Evolutionary conservation across 2,329 filamentous ascomycete genomes (phyloP), one percentile per base, ranked within the genome.

Genomic region (Didymella segeticola): DNA sequence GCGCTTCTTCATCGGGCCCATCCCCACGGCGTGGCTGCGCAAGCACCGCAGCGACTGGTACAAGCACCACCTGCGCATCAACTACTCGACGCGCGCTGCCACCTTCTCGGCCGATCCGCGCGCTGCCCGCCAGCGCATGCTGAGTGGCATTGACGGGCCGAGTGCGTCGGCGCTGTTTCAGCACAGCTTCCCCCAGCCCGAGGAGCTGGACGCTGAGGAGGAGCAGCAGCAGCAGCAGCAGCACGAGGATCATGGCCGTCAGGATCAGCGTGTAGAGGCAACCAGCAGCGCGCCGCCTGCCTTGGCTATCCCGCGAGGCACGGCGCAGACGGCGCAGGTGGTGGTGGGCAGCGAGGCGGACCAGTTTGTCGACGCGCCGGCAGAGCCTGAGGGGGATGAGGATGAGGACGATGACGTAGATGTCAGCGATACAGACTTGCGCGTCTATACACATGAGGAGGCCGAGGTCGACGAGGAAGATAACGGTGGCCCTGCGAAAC

Each of bases 1-100:
- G 48, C 82, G 86, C 48, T 83, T 82, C 72, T 88, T 88, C 72
- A 85, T 88, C 53, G 86, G 86, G 1, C 86, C 86, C 29, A 84
- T 88, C 29, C 86, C 86, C 19, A 82, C 85, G 62, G 84, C 83
- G 51, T 88, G 86, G 86, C 77, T 87, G 47, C 83, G 83, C 62
- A 83, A 80, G 56, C 83, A 87, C 68, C 79, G 84, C 46, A 85
- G 85, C 63, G 80, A 83, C 53, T 88, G 86, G 86, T 87, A 86
- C 72, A 82, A 77, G 61, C 74, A 78, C 63, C 78, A 80, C 59
- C 68, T 79, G 19, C 69, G 73, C 61, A 74, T 77, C 72, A 73
- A 75, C 63, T 74, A 78, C 63, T 77, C 75, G 49, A 75, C 70
- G 27, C 75, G 72, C 51, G 60, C 76, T 5, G 77, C 80, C 11